Evolutionary conservation across 202 grass and related monocot genomes (phyloP).

Genomic region (Eragrostis tef): DNA sequence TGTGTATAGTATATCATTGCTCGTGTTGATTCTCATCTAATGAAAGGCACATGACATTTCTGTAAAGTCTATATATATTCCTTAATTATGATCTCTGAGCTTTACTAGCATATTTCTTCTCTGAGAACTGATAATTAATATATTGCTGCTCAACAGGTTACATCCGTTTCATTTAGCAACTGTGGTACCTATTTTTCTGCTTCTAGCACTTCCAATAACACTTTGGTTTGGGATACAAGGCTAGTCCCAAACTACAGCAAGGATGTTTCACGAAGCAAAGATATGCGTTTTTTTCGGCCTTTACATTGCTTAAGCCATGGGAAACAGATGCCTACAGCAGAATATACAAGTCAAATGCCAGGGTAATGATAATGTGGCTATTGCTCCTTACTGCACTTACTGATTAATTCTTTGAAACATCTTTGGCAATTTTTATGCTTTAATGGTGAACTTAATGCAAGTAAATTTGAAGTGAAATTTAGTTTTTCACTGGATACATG

Average conservation of each 20-base stretch:
- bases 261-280: conserved; percentile 60
- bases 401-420: conserved; percentile 33
- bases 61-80: conserved; percentile 26
- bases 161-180: conserved; percentile 90
- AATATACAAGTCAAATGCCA: conserved; percentile 75
- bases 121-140: conserved; percentile 39
- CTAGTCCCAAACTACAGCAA: conserved; percentile 62
- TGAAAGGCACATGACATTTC: background rate
- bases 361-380: conserved; percentile 54
- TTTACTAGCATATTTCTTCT: conserved; percentile 38
- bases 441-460: background rate
- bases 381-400: conserved; percentile 46
- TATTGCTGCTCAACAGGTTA: conserved; percentile 64
- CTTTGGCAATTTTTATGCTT: conserved; percentile 24
- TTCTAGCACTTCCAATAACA: conserved; percentile 85
- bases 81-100: conserved; percentile 10
- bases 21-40: background rate
- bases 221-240: conserved; percentile 87
- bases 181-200: conserved; percentile 92
- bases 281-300: conserved; percentile 88
- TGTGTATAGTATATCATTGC: conserved; percentile 12
- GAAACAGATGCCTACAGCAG: conserved; percentile 77
- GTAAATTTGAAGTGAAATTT: conserved; percentile 2
- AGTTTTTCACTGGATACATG: conserved; percentile 12
- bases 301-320: conserved; percentile 94